phyloP scores from a whole-genome alignment of 2,329 filamentous ascomycete genomes.

The Thelonectria rubi region DNA sequence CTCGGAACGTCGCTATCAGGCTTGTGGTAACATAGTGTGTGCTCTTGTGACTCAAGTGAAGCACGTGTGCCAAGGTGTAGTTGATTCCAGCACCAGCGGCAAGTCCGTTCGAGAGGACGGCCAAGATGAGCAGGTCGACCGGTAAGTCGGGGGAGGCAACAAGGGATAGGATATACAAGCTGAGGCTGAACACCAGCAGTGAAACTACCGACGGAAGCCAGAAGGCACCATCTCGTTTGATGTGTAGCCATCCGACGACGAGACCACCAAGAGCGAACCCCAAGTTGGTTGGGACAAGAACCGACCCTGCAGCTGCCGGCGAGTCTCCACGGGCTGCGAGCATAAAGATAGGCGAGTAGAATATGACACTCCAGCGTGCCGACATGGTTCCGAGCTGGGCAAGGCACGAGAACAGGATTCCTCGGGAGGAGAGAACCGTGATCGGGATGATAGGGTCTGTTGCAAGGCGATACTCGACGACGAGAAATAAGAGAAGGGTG shows the following conservation, averaged over 20 bases:
- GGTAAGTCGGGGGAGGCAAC: conserved; percentile 63
- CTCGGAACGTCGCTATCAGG: conserved; percentile 80
- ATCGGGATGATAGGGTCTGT: conserved; percentile 80
- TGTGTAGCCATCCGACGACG: conserved; percentile 77
- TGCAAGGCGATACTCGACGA: conserved; percentile 71
- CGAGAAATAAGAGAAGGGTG: conserved; percentile 61
- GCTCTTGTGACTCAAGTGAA: conserved; percentile 73
- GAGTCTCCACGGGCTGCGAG: conserved; percentile 77
- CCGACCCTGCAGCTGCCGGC: conserved; percentile 75
- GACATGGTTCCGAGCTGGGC: conserved; percentile 83
- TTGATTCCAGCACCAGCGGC: conserved; percentile 78
- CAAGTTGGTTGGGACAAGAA: conserved; percentile 82
- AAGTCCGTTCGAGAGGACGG: conserved; percentile 76
- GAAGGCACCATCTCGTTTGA: conserved; percentile 77
- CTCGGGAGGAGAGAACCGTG: conserved; percentile 72
- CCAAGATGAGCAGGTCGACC: conserved; percentile 62
- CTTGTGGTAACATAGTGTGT: conserved; percentile 81
- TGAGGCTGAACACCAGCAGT: conserved; percentile 68
- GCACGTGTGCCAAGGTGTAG: conserved; percentile 81
- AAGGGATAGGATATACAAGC: conserved; percentile 64
- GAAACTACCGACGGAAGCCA: conserved; percentile 71
- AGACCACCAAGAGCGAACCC: conserved; percentile 81
- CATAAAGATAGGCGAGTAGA: conserved; percentile 83
- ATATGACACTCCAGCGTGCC: conserved; percentile 80
- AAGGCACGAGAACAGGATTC: conserved; percentile 76